phyloP scores from a whole-genome alignment of 169 alveolate species.

The Cryptosporidium parvum region DNA sequence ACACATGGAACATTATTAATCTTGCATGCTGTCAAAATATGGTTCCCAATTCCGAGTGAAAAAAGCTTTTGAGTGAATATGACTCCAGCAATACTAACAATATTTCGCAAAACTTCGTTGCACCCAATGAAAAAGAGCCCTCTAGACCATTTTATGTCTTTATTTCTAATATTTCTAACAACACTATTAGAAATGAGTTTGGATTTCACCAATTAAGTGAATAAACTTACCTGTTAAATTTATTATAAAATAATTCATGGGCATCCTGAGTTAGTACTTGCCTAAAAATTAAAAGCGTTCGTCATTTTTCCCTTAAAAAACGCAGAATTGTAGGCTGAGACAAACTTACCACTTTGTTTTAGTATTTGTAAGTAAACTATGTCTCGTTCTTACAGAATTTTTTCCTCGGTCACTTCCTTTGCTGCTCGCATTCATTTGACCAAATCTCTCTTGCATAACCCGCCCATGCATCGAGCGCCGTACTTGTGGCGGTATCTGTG shows the following conservation, averaged over 20 bases:
- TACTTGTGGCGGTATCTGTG: conserved; percentile 30
- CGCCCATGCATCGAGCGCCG: conserved; percentile 51
- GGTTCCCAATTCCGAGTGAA: conserved; percentile 37
- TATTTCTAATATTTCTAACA: conserved; percentile 13
- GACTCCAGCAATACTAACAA: conserved; percentile 22
- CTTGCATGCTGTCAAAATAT: conserved; percentile 25
- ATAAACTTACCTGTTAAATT: conserved; percentile 52
- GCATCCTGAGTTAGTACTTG: conserved; percentile 30
- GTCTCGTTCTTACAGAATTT: conserved; percentile 21
- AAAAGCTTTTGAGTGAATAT: conserved; percentile 22
- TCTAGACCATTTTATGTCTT: conserved; percentile 34
- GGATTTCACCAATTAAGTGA: not conserved
- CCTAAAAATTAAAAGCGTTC: conserved; percentile 8
- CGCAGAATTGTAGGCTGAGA: not conserved
- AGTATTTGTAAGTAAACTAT: conserved; percentile 28
- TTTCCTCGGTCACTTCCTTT: not conserved
- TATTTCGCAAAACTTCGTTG: conserved; percentile 34
- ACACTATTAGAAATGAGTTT: conserved; percentile 3
- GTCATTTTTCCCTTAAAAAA: not conserved
- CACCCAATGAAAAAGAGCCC: conserved; percentile 38
- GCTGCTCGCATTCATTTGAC: conserved; percentile 23
- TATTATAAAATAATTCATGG: conserved; percentile 3
- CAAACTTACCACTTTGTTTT: conserved; percentile 54
- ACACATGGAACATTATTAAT: conserved; percentile 46
- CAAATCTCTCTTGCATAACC: not conserved